These are phyloP conservation scores for Gymnopilus junonius DNA, from an alignment of 768 basidiomycete species.

Conservation along the genomic window DNA sequence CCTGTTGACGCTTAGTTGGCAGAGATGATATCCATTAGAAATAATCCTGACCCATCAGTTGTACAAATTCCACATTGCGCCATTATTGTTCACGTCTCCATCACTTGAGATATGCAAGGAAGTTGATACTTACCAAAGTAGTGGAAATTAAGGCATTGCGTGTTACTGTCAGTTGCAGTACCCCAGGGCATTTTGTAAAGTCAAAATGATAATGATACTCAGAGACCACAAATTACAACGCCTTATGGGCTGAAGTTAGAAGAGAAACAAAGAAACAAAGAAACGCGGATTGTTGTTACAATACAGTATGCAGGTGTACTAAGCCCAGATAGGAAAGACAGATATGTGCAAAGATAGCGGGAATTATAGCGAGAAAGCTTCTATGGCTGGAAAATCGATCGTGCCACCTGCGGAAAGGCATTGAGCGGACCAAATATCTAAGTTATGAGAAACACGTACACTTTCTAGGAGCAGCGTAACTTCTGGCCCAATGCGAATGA, in stretches of 20 bases:
- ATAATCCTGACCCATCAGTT: not conserved
- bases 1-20: slow-evolving; percentile 5
- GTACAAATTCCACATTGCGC: not conserved
- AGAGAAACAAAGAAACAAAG: slow-evolving; percentile 18
- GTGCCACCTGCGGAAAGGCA: slow-evolving; percentile 59
- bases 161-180: too few species aligned
- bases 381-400: slow-evolving; percentile 80
- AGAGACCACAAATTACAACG: slow-evolving; percentile 47
- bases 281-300: slow-evolving; percentile 71
- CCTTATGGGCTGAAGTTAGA: not conserved
- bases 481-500: slow-evolving; percentile 83
- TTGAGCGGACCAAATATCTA: slow-evolving; percentile 4
- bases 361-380: slow-evolving; percentile 64
- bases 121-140: not conserved
- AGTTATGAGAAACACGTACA: slow-evolving; percentile 50
- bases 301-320: slow-evolving; percentile 77
- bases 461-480: slow-evolving; percentile 85
- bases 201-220: not conserved
- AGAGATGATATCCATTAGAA: slow-evolving; percentile 10
- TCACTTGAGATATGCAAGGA: not conserved
- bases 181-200: too few species aligned
- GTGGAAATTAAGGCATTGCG: not conserved
- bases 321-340: slow-evolving; percentile 69
- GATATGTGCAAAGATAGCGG: slow-evolving; percentile 85
- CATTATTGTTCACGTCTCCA: not conserved